A percentile compares a stretch with the other conserved stretches of the same genome.
Conservation (phyloP, 2,329 filamentous ascomycete species). For the Fusarium sp. region DNA sequence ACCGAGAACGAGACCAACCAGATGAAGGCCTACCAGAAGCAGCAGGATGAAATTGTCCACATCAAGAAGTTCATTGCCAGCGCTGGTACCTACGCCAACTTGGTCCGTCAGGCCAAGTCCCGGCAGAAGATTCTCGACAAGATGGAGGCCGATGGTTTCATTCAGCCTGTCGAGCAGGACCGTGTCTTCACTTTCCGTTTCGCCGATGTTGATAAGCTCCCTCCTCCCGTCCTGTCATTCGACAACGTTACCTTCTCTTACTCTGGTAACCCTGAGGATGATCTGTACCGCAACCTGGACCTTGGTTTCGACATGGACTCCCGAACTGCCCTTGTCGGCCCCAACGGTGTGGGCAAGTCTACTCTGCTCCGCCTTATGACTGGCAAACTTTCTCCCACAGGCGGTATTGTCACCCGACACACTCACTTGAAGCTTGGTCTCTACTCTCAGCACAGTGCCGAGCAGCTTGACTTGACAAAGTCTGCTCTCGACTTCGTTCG, state of each 20-base stretch:
- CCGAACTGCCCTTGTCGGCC: conserved; percentile 93
- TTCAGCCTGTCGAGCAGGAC: conserved; percentile 88
- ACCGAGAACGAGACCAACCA: conserved; percentile 96
- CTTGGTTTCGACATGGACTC: conserved; percentile 99
- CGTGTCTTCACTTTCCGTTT: conserved; percentile 97
- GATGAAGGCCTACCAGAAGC: conserved; percentile 98
- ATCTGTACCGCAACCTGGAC: conserved; percentile 95
- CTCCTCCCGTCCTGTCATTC: conserved; percentile 94
- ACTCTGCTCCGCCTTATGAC: conserved; percentile 97
- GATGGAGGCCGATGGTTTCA: conserved; percentile 99
- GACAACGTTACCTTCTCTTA: conserved; percentile 99
- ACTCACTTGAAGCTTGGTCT: conserved; percentile 98
- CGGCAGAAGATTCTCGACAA: conserved; percentile 99
- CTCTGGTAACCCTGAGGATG: conserved; percentile 88
- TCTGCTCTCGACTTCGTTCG: conserved; percentile 97
- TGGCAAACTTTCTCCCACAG: conserved; percentile 87
- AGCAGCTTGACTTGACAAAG: conserved; percentile 98
- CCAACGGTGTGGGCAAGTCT: conserved; percentile 99
- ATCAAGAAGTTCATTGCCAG: conserved; percentile 99
- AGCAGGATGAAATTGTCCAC: conserved; percentile 98
- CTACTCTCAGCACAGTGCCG: conserved; percentile 98
- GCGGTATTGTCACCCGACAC: conserved; percentile 86
- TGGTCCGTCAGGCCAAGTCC: conserved; percentile 98
- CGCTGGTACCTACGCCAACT: conserved; percentile 99
- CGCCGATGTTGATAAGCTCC: conserved; percentile 99